These are phyloP conservation scores for Stemphylium beticola DNA, from an alignment of 2,329 filamentous ascomycete species.

Conservation along the genomic window DNA sequence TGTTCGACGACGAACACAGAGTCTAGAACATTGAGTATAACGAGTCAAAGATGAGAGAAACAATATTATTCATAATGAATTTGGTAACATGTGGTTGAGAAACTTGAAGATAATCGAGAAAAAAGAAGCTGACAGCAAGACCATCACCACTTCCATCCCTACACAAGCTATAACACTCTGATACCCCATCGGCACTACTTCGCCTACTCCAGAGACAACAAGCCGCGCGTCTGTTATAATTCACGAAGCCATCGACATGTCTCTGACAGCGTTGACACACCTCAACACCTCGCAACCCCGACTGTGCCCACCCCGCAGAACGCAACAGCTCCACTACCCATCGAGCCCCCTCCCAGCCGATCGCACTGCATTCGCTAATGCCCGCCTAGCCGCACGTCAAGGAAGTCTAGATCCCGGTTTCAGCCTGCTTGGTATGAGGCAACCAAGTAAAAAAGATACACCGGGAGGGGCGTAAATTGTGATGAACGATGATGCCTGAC, in stretches of 20 bases:
- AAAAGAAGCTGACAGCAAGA: neutral
- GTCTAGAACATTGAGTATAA: neutral
- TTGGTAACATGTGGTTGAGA: neutral
- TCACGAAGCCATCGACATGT: constrained; percentile 25
- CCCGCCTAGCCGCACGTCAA: neutral
- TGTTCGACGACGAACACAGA: neutral
- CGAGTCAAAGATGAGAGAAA: neutral
- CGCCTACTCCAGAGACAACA: neutral
- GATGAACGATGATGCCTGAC: neutral
- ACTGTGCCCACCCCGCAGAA: constrained; percentile 15
- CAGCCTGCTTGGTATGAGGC: constrained; percentile 22
- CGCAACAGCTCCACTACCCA: constrained; percentile 21
- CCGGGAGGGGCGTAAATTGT: neutral
- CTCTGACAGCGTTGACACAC: constrained; percentile 31
- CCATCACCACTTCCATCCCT: too few relatives aligned
- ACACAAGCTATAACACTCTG: too few relatives aligned
- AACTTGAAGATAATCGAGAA: neutral
- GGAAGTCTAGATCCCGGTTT: constrained; percentile 40
- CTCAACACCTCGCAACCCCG: constrained; percentile 20
- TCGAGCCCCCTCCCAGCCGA: constrained; percentile 4
- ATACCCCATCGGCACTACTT: neutral
- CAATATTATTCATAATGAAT: neutral
- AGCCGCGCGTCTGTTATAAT: constrained; percentile 22
- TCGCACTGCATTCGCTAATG: constrained; percentile 9
- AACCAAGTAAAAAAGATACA: constrained; percentile 3